Evolutionary conservation across 345 rosid species (phyloP).

Genomic region (Euphorbia peplus): DNA sequence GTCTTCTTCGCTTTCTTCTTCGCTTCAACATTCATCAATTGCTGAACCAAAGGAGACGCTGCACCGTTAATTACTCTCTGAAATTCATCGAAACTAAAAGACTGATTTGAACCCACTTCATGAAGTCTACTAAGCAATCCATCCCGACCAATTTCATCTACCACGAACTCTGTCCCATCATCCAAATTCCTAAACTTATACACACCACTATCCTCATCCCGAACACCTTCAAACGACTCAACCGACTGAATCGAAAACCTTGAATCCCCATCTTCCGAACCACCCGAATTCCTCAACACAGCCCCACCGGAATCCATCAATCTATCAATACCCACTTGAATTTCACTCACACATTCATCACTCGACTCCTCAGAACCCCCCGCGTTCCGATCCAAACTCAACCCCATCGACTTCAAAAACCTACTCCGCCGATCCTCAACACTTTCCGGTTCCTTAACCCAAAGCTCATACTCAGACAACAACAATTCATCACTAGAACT

Average conservation of each 20-base stretch:
- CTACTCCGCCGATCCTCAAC: slow-evolving; percentile 47
- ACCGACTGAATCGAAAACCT: slow-evolving; percentile 22
- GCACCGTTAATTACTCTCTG: slow-evolving; percentile 28
- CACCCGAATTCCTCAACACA: slow-evolving; percentile 35
- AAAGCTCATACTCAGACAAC: slow-evolving; percentile 36
- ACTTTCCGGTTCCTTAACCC: slow-evolving; percentile 53
- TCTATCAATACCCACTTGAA: slow-evolving; percentile 25
- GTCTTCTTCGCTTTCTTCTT: slow-evolving; percentile 35
- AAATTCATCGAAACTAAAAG: slow-evolving; percentile 50
- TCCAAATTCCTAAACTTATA: slow-evolving; percentile 35
- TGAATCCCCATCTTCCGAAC: slow-evolving; percentile 31
- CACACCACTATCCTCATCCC: slow-evolving; percentile 16
- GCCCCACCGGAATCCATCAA: slow-evolving; percentile 33
- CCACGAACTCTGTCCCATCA: slow-evolving; percentile 34
- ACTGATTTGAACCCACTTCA: slow-evolving; percentile 37
- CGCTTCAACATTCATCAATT: slow-evolving; percentile 9
- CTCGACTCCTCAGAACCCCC: slow-evolving; percentile 13
- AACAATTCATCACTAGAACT: slow-evolving; percentile 25
- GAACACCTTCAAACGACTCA: slow-evolving; percentile 27
- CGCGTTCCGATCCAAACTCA: slow-evolving; percentile 28
- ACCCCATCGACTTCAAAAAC: slow-evolving; percentile 36
- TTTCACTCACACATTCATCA: slow-evolving; percentile 18
- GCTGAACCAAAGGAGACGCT: slow-evolving; percentile 33
- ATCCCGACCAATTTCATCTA: slow-evolving; percentile 29
- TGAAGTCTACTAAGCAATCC: slow-evolving; percentile 30